phyloP scores from a whole-genome alignment of 768 basidiomycete genomes.

The Lyophyllum shimeji region DNA sequence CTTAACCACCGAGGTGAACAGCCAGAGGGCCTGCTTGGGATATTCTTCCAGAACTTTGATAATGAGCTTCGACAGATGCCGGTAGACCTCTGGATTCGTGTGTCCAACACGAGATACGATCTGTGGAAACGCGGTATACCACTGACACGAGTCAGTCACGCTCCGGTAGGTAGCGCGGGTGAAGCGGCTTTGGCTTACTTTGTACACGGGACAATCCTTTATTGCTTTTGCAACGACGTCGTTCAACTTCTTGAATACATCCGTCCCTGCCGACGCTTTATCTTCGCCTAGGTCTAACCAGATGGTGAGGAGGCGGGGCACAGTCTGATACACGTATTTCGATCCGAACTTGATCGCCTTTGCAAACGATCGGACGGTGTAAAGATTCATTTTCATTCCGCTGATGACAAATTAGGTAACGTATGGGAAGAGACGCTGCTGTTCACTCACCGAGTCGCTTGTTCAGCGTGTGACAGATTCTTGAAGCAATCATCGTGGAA shows the following conservation, averaged over 20 bases:
- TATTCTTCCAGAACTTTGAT: slow-evolving; percentile 72
- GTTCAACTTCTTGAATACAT: slow-evolving; percentile 57
- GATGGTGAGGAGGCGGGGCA: slow-evolving; percentile 90
- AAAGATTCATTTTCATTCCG: slow-evolving; percentile 60
- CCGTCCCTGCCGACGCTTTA: slow-evolving; percentile 24
- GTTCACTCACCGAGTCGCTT: slow-evolving; percentile 39
- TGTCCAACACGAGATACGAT: slow-evolving; percentile 94
- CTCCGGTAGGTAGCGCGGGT: background rate
- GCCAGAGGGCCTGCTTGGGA: slow-evolving; percentile 91
- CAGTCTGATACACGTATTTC: slow-evolving; percentile 94
- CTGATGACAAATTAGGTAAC: slow-evolving; percentile 31
- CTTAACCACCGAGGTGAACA: slow-evolving; percentile 85
- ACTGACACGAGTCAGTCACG: slow-evolving; percentile 45
- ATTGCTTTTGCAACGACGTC: slow-evolving; percentile 53
- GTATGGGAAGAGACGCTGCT: background rate
- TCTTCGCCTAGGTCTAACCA: slow-evolving; percentile 92
- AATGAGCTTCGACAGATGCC: slow-evolving; percentile 65
- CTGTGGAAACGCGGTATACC: slow-evolving; percentile 96
- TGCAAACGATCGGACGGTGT: slow-evolving; percentile 65
- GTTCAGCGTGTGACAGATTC: slow-evolving; percentile 44
- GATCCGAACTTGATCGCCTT: slow-evolving; percentile 79
- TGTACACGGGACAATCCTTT: slow-evolving; percentile 70
- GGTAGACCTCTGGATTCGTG: slow-evolving; percentile 57
- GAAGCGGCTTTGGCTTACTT: slow-evolving; percentile 62
- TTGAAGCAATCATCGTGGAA: slow-evolving; percentile 84